Evolutionary conservation across 106 monocot species (phyloP).

Genomic region (Dioscorea alata): DNA sequence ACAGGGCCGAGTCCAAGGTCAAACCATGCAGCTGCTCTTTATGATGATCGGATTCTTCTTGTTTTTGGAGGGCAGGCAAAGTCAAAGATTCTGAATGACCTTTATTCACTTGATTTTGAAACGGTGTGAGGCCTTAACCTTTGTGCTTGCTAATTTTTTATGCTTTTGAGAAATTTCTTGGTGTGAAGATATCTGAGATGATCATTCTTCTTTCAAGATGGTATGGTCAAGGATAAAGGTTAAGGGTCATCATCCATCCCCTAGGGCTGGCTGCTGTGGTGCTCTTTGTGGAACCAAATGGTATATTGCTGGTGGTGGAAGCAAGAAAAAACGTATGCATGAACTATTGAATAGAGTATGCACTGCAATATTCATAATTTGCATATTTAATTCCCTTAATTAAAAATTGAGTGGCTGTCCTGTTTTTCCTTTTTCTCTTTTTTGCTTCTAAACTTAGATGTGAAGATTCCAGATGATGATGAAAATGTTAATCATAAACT

Average conservation of each 20-base stretch:
- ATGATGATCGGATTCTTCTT: slow-evolving; percentile 73
- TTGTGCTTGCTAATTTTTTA: not conserved
- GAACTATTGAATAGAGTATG: slow-evolving; percentile 14
- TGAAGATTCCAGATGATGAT: no score
- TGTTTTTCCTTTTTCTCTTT: no score
- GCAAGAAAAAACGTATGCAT: slow-evolving; percentile 94
- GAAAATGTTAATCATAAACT: no score
- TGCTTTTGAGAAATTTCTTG: not conserved
- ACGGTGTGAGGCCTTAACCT: slow-evolving; percentile 42
- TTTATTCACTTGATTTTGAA: slow-evolving; percentile 98
- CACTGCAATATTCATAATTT: slow-evolving; percentile 12
- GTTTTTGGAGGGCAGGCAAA: slow-evolving; percentile 93
- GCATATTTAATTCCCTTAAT: no score
- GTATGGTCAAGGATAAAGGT: slow-evolving; percentile 89
- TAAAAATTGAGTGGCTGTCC: no score
- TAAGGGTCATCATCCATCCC: slow-evolving; percentile 74
- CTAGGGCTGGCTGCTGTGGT: slow-evolving; percentile 85
- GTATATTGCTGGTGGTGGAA: slow-evolving; percentile 95
- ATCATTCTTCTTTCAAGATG: slow-evolving; percentile 55
- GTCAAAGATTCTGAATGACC: slow-evolving; percentile 81
- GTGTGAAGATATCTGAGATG: not conserved
- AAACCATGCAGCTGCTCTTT: slow-evolving; percentile 80
- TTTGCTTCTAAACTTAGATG: no score
- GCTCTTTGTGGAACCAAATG: slow-evolving; percentile 93
- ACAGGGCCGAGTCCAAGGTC: slow-evolving; percentile 82